Conservation (phyloP, 2,329 filamentous ascomycete species). For the Polytolypa hystricis region DNA sequence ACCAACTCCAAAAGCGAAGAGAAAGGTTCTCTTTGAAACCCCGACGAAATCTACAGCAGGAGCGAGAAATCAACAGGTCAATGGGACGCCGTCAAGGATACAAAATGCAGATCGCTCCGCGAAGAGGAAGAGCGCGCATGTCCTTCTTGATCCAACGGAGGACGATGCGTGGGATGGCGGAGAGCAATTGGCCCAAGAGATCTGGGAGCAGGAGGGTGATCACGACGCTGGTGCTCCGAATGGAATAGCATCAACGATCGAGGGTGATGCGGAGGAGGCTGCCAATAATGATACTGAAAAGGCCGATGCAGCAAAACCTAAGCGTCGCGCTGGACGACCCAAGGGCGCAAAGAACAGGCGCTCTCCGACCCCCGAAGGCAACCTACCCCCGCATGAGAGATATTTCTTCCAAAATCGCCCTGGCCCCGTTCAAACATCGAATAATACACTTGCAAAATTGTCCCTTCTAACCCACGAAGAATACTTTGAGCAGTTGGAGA, state of each 20-base stretch:
- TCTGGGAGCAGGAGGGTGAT: conserved; percentile 37
- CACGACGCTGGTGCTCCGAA: conserved; percentile 29
- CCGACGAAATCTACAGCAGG: conserved; percentile 24
- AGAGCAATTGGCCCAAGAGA: conserved; percentile 56
- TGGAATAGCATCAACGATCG: conserved; percentile 15
- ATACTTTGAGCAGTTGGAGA: conserved; percentile 62
- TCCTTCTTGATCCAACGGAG: conserved; percentile 65
- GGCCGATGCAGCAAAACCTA: conserved; percentile 14
- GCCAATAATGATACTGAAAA: conserved; percentile 17
- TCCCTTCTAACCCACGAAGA: conserved; percentile 80
- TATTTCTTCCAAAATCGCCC: conserved; percentile 91
- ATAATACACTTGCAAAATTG: conserved; percentile 67
- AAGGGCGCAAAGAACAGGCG: conserved; percentile 48
- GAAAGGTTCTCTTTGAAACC: conserved; percentile 30
- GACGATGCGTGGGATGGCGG: conserved; percentile 53
- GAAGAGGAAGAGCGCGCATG: conserved; percentile 68
- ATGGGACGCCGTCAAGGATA: conserved; percentile 50
- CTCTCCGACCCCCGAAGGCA: conserved; percentile 67
- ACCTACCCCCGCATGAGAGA: conserved; percentile 76
- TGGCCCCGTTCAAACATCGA: conserved; percentile 71
- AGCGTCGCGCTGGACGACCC: conserved; percentile 33
- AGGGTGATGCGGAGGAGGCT: conserved; percentile 11
- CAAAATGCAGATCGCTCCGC: conserved; percentile 75
- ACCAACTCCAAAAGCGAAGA: conserved; percentile 26
- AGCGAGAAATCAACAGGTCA: conserved; percentile 3